These are phyloP conservation scores for Crithidia bombi DNA, from an alignment of 208 protist genomes.

Conservation along the genomic window DNA sequence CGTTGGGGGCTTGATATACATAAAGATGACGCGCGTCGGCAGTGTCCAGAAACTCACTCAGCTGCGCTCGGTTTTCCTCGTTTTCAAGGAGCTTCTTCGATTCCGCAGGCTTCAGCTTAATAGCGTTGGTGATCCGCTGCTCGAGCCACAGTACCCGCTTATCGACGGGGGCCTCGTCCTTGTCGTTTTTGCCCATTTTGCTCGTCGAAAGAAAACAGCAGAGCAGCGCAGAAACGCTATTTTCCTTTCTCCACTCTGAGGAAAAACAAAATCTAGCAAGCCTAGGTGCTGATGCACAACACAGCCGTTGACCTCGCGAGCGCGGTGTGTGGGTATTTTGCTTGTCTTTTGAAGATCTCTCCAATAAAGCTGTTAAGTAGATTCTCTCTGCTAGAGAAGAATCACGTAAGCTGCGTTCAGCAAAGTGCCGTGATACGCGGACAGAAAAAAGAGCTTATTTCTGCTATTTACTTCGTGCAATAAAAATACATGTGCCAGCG, in stretches of 20 bases:
- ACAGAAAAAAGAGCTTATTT: background rate
- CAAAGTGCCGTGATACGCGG: background rate
- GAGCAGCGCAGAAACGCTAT: background rate
- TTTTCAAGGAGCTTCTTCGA: conserved; percentile 92
- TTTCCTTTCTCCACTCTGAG: background rate
- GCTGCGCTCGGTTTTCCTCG: conserved; percentile 90
- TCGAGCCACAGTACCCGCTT: conserved; percentile 94
- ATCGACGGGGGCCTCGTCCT: conserved; percentile 89
- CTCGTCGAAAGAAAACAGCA: conserved; percentile 5
- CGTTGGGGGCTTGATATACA: conserved; percentile 85
- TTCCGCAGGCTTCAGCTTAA: conserved; percentile 91
- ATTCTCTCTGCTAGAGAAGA: background rate
- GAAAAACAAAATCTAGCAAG: background rate
- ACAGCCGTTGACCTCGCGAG: background rate
- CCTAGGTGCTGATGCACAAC: conserved; percentile 2
- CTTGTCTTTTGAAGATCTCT: background rate
- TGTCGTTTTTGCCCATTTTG: conserved; percentile 85
- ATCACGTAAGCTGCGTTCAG: background rate
- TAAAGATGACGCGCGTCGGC: conserved; percentile 91
- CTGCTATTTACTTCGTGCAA: background rate
- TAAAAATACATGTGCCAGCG: too few species aligned
- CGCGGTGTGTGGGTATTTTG: background rate
- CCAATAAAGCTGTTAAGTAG: background rate
- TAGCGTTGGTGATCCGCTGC: conserved; percentile 81
- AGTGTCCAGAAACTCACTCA: conserved; percentile 92